Base-by-base conservation (phyloP, 257 asterid genomes). In the Schizonepeta tenuifolia region DNA sequence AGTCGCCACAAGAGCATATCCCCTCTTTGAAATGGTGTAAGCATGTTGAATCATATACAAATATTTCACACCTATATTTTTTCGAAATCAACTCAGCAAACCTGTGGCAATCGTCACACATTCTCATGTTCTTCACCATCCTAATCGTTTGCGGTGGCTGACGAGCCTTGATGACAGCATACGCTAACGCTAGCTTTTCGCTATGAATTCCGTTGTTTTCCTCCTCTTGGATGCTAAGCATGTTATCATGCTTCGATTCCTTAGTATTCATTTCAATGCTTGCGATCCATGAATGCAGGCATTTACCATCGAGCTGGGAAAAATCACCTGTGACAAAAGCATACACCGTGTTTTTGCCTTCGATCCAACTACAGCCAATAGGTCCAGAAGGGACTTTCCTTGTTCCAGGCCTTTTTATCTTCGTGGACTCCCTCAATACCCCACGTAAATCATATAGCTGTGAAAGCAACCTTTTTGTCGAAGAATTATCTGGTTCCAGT, bases 1-100 rank as follows among this genome's bases (percentile, higher is more conserved):
- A 92, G 46, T 87, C 87, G 22, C 86, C 87, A 79, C 98, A 92
- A 63, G 98, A 90, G 81, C 97, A 90, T n/a, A 54, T 71, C 38
- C 97, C 96, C n/a, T 84, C 53, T 63, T 82, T 82, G 78, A 92
- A 86, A 87, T 83, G 96, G 81, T 92, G 98, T 47, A 92, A 80
- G 82, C 92, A 90, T 75, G 79, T 84, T 20, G 94, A 73, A 64
- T 92, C 98, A 20, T 71, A 71, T 24, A 90, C n/a, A 46, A 84
- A 87, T 83, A 92, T 84, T 69, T 85, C 90, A 69, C 89, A 74
- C 7, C 71, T 73, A 41, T 75, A 78, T 38, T 57, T 75, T 57
- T 68, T 74, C 15, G 96, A 88, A 13, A 85, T 75, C 82, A 73
- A 36, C 75, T 92, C 86, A 61, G 84, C 92, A 71, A 82, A 81